Percentiles rank a stretch among this genome's conserved stretches.
Evolutionary conservation across 352 stramenopile species (phyloP).

Genomic region (Globisporangium cederbergense): DNA sequence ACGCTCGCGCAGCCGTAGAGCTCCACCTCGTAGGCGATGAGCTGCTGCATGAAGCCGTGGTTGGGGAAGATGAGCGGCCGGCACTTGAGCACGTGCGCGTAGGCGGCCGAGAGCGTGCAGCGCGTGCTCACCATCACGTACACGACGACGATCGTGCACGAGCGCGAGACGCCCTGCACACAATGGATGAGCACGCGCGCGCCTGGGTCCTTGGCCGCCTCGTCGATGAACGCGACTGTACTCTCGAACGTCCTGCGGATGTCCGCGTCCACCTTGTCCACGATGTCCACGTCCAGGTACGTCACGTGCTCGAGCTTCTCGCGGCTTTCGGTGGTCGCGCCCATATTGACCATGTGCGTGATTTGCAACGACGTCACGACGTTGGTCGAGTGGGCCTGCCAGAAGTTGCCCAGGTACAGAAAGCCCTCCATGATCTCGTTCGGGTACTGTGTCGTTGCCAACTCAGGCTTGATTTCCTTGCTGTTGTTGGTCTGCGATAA

Average conservation of each 20-base stretch:
- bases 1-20: conserved; percentile 74
- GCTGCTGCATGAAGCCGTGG: conserved; percentile 72
- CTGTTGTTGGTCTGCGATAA: not conserved
- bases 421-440: conserved; percentile 77
- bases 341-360: conserved; percentile 76
- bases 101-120: conserved; percentile 71
- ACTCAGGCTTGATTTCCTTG: not conserved
- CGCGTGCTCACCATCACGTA: conserved; percentile 76
- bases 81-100: conserved; percentile 75
- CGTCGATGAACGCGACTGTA: conserved; percentile 56
- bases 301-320: conserved; percentile 48
- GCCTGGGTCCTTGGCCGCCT: conserved; percentile 18
- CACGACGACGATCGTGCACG: conserved; percentile 74
- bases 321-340: conserved; percentile 53
- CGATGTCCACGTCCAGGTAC: conserved; percentile 66
- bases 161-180: conserved; percentile 77
- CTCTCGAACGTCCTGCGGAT: conserved; percentile 50
- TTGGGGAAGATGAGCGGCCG: conserved; percentile 79
- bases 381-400: conserved; percentile 64
- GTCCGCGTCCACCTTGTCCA: conserved; percentile 57
- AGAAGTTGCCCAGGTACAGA: conserved; percentile 78
- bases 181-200: conserved; percentile 76
- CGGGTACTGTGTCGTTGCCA: conserved; percentile 40
- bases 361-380: conserved; percentile 57
- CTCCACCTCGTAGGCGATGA: conserved; percentile 60